Percentiles rank a stretch among this genome's conserved stretches.
These are phyloP conservation scores for Ganoderma meredithae DNA, from an alignment of 1,284 basidiomycete genomes.

Conservation along the genomic window DNA sequence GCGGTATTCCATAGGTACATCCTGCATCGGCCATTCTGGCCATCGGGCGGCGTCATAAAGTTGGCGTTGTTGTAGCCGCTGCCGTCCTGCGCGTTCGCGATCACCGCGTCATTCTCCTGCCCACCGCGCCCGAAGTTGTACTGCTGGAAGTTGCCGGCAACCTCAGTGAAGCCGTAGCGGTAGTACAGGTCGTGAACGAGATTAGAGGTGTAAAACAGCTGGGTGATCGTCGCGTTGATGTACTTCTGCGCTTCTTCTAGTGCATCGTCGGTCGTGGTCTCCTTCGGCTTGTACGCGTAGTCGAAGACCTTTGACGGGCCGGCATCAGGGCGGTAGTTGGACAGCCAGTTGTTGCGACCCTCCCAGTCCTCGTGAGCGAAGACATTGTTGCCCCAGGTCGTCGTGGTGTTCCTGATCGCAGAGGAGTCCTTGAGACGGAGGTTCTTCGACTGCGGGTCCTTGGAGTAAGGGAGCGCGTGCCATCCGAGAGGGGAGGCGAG, in stretches of 20 bases:
- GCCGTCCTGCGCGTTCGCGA: conserved; percentile 95
- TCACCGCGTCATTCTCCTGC: conserved; percentile 87
- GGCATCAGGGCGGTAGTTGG: conserved; percentile 83
- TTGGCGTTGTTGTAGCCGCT: conserved; percentile 91
- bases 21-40: conserved; percentile 87
- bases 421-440: conserved; percentile 35
- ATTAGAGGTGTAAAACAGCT: conserved; percentile 95
- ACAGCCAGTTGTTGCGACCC: conserved; percentile 76
- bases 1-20: conserved; percentile 98
- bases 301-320: conserved; percentile 67
- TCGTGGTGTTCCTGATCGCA: conserved; percentile 72
- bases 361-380: conserved; percentile 93
- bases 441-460: conserved; percentile 56
- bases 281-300: conserved; percentile 70
- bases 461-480: conserved; percentile 74
- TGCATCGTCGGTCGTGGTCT: conserved; percentile 56
- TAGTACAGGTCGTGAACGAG: conserved; percentile 82
- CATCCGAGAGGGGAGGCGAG: conserved; percentile 89
- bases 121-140: conserved; percentile 95
- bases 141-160: conserved; percentile 96
- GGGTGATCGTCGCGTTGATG: conserved; percentile 86
- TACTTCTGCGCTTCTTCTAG: conserved; percentile 78
- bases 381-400: conserved; percentile 92
- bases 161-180: conserved; percentile 87
- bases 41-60: conserved; percentile 83